These are phyloP conservation scores for Ogataea populi-albae DNA, from an alignment of 805 yeast species.

Conservation along the genomic window DNA sequence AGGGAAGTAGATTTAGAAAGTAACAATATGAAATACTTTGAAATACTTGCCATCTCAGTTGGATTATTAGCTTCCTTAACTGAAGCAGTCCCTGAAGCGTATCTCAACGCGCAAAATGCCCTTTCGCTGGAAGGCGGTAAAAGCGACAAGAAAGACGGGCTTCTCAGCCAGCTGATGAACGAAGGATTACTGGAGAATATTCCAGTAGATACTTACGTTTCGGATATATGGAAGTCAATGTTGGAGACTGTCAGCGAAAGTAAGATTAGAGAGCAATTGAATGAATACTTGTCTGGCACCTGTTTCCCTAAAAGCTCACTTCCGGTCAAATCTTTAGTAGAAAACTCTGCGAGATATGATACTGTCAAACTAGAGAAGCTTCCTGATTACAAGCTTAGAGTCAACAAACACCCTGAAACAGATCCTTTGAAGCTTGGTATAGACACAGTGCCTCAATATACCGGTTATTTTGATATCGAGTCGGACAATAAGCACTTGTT, in stretches of 20 bases:
- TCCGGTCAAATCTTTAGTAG: slow-evolving; percentile 4
- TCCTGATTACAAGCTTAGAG: slow-evolving; percentile 26
- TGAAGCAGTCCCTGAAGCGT: neutral
- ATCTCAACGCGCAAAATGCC: neutral
- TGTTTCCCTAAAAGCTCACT: slow-evolving; percentile 12
- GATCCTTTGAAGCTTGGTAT: slow-evolving; percentile 70
- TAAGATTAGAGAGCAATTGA: slow-evolving; percentile 7
- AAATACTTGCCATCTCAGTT: too few species aligned
- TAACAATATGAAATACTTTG: too few species aligned
- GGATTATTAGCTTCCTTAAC: too few species aligned
- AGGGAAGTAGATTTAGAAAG: too few species aligned
- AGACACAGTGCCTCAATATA: slow-evolving; percentile 76
- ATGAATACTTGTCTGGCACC: slow-evolving; percentile 8
- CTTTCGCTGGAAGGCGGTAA: neutral
- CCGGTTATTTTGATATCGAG: slow-evolving; percentile 78
- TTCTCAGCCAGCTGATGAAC: slow-evolving; percentile 5
- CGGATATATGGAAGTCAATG: slow-evolving; percentile 16
- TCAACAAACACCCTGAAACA: slow-evolving; percentile 11
- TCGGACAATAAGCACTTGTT: slow-evolving; percentile 76
- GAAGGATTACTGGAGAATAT: slow-evolving; percentile 6
- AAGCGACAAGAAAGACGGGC: neutral
- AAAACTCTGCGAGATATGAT: slow-evolving; percentile 5
- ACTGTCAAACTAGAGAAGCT: slow-evolving; percentile 10
- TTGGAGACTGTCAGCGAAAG: slow-evolving; percentile 6
- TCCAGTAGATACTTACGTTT: slow-evolving; percentile 7